Percentiles rank a stretch among this genome's conserved stretches.
Conservation (phyloP, 1,284 basidiomycete genomes). For the Mycena sp. region DNA sequence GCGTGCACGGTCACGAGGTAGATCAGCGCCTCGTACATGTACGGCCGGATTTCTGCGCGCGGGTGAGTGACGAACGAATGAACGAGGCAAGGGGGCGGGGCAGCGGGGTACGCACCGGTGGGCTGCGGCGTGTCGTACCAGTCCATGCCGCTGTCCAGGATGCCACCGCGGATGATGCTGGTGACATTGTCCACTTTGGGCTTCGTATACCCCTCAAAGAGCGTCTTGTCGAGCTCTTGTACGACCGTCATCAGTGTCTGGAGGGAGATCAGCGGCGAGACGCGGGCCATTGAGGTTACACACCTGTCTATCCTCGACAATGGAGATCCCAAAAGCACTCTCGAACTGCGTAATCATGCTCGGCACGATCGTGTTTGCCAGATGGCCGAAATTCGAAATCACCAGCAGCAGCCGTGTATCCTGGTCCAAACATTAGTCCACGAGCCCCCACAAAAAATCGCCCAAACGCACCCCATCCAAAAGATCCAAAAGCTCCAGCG, state of each 20-base stretch:
- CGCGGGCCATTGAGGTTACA: slow-evolving; percentile 22
- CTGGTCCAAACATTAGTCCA: slow-evolving; percentile 48
- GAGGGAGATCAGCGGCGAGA: slow-evolving; percentile 12
- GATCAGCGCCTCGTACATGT: slow-evolving; percentile 92
- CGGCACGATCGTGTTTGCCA: slow-evolving; percentile 79
- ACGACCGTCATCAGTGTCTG: slow-evolving; percentile 84
- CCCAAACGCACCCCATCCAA: slow-evolving; percentile 62
- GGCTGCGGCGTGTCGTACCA: slow-evolving; percentile 94
- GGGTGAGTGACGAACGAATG: slow-evolving; percentile 4
- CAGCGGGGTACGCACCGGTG: slow-evolving; percentile 68
- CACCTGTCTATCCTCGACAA: slow-evolving; percentile 81
- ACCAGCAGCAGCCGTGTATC: slow-evolving; percentile 91
- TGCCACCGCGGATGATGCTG: slow-evolving; percentile 79
- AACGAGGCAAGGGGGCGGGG: background rate
- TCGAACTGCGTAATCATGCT: slow-evolving; percentile 86
- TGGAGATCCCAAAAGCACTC: slow-evolving; percentile 77
- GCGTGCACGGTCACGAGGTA: slow-evolving; percentile 93
- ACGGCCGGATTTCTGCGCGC: slow-evolving; percentile 88
- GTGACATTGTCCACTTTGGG: slow-evolving; percentile 79
- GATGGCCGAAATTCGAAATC: slow-evolving; percentile 88
- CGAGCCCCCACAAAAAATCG: background rate
- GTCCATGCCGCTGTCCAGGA: slow-evolving; percentile 84
- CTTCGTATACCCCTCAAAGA: slow-evolving; percentile 90
- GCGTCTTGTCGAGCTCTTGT: slow-evolving; percentile 83
- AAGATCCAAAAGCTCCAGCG: slow-evolving; percentile 66